Conservation (phyloP, 768 basidiomycete genomes). For the Wakefieldia striispora region DNA sequence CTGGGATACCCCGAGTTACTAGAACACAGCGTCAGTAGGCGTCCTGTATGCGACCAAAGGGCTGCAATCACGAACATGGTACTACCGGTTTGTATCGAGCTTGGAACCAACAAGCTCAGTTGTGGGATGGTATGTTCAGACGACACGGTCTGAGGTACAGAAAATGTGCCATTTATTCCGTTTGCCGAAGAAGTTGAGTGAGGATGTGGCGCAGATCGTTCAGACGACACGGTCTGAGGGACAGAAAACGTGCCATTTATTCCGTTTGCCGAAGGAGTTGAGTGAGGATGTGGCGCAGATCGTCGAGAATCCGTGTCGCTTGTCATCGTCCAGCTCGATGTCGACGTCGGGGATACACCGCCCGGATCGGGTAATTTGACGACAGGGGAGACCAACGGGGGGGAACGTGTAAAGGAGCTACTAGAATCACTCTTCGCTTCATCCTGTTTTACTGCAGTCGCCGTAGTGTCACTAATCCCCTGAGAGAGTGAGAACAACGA, state of each 20-base stretch:
- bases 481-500: constrained; percentile 21
- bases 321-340: constrained; percentile 31
- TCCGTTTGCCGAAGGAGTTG: constrained; percentile 10
- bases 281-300: constrained; percentile 8
- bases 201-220: constrained; percentile 8
- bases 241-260: constrained; percentile 5
- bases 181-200: constrained; percentile 10
- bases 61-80: constrained; percentile 14
- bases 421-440: constrained; percentile 19
- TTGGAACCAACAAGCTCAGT: constrained; percentile 30
- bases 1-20: constrained; percentile 29
- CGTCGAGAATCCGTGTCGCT: constrained; percentile 22
- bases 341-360: constrained; percentile 18
- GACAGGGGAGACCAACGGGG: constrained; percentile 27
- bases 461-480: not conserved
- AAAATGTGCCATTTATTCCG: constrained; percentile 6
- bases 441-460: constrained; percentile 8
- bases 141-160: constrained; percentile 4
- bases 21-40: constrained; percentile 3
- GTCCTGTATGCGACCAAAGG: not conserved
- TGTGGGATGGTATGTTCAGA: constrained; percentile 20
- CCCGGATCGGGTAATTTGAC: constrained; percentile 29
- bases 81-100: constrained; percentile 8
- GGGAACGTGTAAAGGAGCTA: constrained; percentile 26
- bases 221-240: constrained; percentile 3